Evolutionary conservation across 169 alveolate species (phyloP).

Genomic region (Cryptosporidium andersoni): DNA sequence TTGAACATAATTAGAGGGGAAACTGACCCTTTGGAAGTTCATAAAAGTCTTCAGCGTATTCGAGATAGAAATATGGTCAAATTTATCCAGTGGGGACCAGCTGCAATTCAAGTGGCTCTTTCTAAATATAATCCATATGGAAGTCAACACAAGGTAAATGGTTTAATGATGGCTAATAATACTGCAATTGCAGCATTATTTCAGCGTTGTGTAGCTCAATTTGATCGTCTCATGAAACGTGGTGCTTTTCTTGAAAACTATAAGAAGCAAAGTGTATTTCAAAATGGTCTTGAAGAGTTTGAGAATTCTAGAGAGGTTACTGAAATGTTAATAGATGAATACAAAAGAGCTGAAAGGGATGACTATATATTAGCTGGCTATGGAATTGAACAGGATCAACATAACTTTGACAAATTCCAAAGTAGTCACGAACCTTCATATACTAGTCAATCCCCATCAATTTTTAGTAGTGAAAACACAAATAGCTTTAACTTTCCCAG

Average conservation of each 20-base stretch:
- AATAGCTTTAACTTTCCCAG: no score
- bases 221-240: constrained; percentile 91
- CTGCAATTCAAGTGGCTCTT: constrained; percentile 96
- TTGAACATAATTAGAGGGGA: constrained; percentile 94
- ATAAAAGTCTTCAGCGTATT: constrained; percentile 91
- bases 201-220: constrained; percentile 90
- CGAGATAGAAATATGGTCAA: constrained; percentile 89
- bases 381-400: constrained; percentile 8
- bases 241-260: constrained; percentile 97
- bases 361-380: constrained; percentile 82
- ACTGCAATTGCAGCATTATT: constrained; percentile 93
- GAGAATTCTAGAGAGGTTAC: constrained; percentile 88
- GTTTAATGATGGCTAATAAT: constrained; percentile 98
- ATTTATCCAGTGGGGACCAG: constrained; percentile 97
- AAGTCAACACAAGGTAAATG: constrained; percentile 95
- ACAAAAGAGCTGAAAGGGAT: constrained; percentile 95
- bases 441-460: no score
- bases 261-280: constrained; percentile 82
- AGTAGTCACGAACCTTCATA: background rate
- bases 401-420: background rate
- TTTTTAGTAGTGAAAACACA: no score
- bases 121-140: constrained; percentile 96
- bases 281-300: constrained; percentile 81
- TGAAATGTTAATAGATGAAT: constrained; percentile 93
- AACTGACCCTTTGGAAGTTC: constrained; percentile 92